Evolutionary conservation across 2,329 filamentous ascomycete genomes (phyloP).

Genomic region (Sclerotinia trifoliorum): DNA sequence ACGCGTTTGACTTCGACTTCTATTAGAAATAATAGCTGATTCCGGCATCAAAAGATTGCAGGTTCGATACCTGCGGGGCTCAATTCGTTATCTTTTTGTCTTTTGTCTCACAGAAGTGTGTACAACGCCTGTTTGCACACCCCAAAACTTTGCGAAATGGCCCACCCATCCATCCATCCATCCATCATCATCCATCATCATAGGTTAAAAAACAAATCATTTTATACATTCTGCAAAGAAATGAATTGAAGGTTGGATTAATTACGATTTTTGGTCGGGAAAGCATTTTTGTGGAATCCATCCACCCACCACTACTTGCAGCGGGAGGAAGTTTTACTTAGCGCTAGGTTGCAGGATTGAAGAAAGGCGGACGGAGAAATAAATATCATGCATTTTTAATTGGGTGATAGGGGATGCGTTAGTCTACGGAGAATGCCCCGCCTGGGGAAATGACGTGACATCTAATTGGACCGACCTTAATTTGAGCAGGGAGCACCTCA

Average conservation of each 20-base stretch:
- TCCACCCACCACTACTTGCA: neutral
- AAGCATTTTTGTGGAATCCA: neutral
- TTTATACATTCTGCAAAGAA: neutral
- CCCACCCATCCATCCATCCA: too few relatives aligned
- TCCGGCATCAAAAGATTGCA: slow-evolving; percentile 12
- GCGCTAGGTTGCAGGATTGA: neutral
- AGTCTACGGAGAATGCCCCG: neutral
- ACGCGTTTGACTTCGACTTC: slow-evolving; percentile 21
- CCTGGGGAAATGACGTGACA: neutral
- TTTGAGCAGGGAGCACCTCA: neutral
- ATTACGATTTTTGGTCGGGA: neutral
- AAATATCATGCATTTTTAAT: neutral
- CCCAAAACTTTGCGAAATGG: neutral
- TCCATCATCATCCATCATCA: too few relatives aligned
- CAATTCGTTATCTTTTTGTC: neutral
- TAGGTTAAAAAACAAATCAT: neutral
- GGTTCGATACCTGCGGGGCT: slow-evolving; percentile 16
- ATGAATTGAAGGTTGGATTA: neutral
- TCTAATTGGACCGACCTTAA: too few relatives aligned
- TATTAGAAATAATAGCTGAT: slow-evolving; percentile 5
- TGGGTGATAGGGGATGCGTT: neutral
- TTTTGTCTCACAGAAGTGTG: too few relatives aligned
- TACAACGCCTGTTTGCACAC: neutral
- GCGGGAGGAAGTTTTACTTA: neutral
- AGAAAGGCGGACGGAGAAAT: neutral